Conservation (phyloP, 768 basidiomycete species). For the Pisolithus orientalis region DNA sequence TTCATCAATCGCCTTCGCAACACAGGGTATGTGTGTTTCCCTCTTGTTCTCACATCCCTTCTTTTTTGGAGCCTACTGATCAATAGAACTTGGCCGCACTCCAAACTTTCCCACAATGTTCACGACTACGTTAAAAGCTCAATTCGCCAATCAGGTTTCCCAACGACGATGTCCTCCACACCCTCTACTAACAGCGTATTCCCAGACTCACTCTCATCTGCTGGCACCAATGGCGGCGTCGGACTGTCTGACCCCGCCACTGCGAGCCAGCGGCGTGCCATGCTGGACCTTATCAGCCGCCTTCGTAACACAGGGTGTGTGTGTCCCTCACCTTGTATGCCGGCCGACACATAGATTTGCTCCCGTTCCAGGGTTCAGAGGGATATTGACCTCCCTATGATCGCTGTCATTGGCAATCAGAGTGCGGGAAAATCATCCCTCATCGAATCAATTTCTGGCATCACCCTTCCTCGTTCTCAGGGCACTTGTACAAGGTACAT, state of each 20-base stretch:
- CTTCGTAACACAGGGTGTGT: conserved; percentile 56
- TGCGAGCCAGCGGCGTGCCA: conserved; percentile 36
- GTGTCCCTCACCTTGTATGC: neutral
- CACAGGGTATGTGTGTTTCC: no score
- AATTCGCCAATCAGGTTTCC: no score
- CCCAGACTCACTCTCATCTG: no score
- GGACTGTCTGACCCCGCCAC: conserved; percentile 47
- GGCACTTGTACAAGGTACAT: conserved; percentile 70
- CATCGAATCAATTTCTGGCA: conserved; percentile 71
- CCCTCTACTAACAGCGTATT: no score
- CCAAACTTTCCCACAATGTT: no score
- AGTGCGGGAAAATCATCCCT: conserved; percentile 74
- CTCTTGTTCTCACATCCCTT: no score
- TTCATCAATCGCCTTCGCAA: no score
- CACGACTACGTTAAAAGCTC: no score
- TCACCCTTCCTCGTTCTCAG: conserved; percentile 62
- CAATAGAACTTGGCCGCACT: no score
- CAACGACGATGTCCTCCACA: no score
- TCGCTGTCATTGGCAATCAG: conserved; percentile 68
- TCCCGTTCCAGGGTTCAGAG: conserved; percentile 45
- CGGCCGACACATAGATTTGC: neutral
- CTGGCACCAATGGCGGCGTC: conserved; percentile 19
- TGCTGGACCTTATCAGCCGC: conserved; percentile 56
- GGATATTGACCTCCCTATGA: conserved; percentile 68
- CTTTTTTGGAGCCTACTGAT: no score